Evolutionary conservation across 176 grass and related monocot species (phyloP).

Genomic region (Zoysia japonica): DNA sequence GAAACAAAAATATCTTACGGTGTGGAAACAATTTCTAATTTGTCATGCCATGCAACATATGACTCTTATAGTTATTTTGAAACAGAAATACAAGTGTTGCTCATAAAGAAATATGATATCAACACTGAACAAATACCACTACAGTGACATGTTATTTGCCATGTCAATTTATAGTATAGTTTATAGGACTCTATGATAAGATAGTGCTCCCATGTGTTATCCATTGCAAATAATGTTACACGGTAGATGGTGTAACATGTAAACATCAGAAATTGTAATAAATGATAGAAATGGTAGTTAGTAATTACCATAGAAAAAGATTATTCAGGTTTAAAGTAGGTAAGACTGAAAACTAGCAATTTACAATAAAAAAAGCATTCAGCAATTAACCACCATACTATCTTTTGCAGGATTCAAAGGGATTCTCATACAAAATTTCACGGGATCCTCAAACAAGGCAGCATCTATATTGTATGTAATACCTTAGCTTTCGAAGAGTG

Average conservation of each 20-base stretch:
- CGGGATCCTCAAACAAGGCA: not conserved
- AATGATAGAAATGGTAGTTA: slow-evolving; percentile 3
- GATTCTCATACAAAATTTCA: slow-evolving; percentile 1
- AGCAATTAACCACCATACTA: slow-evolving; percentile 1
- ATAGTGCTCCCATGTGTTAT: not conserved
- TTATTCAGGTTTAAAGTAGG: slow-evolving; percentile 2
- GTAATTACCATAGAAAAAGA: slow-evolving; percentile 1
- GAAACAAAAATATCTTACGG: not conserved
- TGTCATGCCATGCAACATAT: slow-evolving; percentile 13
- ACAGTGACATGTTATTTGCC: not conserved
- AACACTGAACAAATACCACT: not conserved
- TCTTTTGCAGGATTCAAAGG: not conserved
- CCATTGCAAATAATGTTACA: slow-evolving; percentile 11
- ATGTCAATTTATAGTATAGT: slow-evolving; percentile 32
- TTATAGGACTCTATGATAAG: not conserved
- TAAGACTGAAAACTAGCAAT: slow-evolving; percentile 13
- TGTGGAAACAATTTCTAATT: not conserved
- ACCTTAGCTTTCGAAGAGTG: slow-evolving; percentile 83
- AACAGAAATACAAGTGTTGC: slow-evolving; percentile 4
- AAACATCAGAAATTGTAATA: not conserved
- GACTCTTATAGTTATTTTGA: slow-evolving; percentile 2
- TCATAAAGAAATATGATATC: slow-evolving; percentile 1
- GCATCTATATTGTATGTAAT: slow-evolving; percentile 29
- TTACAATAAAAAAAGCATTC: not conserved
- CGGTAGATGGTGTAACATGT: not conserved